Base-by-base conservation (phyloP, 306 rosid genomes). In the Phaseolus lunatus region DNA sequence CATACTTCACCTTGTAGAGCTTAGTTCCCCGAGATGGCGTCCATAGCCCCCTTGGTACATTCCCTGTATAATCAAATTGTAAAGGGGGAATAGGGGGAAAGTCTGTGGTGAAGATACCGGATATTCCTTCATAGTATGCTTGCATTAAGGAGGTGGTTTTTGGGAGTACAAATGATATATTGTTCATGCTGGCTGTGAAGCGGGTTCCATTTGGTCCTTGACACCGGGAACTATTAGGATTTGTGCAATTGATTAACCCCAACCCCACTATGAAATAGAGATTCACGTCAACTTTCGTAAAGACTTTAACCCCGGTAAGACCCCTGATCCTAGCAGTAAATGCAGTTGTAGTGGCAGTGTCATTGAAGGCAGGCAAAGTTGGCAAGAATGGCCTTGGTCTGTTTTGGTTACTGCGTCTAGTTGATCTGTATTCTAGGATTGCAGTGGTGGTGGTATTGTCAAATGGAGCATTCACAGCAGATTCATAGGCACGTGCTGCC, bases 141-240 rank as follows among this genome's bases (percentile, higher is more conserved):
- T 95, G 99, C 92, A 88, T 95, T 27, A 95, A 63, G 72, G 97
- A 95, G 24, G 83, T 92, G 14, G 81, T 78, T 44, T 58, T 78
- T 54, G 99, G 99, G 49, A 82, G 84, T 11, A 90, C 89, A 58
- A 95, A 92, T 43, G 97, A 95, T 33, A 83, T 84, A 43, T 95
- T 95, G 86, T 92, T 95, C 59, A 95, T 90, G 84, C 97, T 92
- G 9, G 97, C 96, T 1, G 97, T 1, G 48, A 95, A 89, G 53
- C 97, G 96, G 35, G 99, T 92, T 73, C 97, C 96, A n/a, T 92
- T 95, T 22, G 97, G 99, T 63, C 97, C 97, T 84, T 95, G 97
- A 82, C 99, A 95, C 19, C 92, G 81, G 6, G 96, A 94, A 81
- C 90, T 90, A 76, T 89, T 95, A 15, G 91, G 99, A 58, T 81